These are phyloP conservation scores for Casuarina glauca DNA, from an alignment of 306 rosid species.

Conservation along the genomic window DNA sequence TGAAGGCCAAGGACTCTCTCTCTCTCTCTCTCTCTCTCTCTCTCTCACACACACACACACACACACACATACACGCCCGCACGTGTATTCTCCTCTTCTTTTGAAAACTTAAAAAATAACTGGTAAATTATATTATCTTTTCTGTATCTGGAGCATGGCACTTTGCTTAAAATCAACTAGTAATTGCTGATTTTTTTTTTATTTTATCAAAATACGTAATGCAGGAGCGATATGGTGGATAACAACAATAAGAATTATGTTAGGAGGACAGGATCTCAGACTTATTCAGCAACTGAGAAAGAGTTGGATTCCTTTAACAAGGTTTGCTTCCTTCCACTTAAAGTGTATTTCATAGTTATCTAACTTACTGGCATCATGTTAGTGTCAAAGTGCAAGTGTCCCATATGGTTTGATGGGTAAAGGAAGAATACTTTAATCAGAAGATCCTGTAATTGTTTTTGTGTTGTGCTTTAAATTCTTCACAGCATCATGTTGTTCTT, in stretches of 20 bases:
- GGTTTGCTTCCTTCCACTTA: constrained; percentile 46
- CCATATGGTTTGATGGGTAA: constrained; percentile 2
- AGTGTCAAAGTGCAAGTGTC: constrained; percentile 1
- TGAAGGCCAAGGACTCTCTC: constrained; percentile 17
- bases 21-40: constrained; percentile 14
- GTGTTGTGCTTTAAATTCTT: constrained; percentile 1
- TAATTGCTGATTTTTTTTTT: constrained; percentile 3
- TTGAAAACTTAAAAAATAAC: not conserved
- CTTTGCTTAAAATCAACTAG: constrained; percentile 1
- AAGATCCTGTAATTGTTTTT: constrained; percentile 1
- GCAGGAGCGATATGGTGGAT: constrained; percentile 63
- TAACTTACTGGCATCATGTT: not conserved
- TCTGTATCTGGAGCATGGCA: not conserved
- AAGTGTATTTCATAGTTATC: not conserved
- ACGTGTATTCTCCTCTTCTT: not conserved
- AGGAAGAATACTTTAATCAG: not conserved
- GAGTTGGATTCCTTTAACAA: constrained; percentile 79
- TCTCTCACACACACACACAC: constrained; percentile 17
- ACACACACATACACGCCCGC: not conserved
- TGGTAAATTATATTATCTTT: not conserved
- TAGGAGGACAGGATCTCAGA: constrained; percentile 44
- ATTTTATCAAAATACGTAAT: constrained; percentile 44
- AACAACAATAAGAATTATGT: constrained; percentile 31
- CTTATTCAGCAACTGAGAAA: constrained; percentile 40
- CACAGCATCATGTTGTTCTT: not conserved